Evolutionary conservation across 225 moss, liverwort and hornwort species (phyloP).

Genomic region (Polytrichum formosum): DNA sequence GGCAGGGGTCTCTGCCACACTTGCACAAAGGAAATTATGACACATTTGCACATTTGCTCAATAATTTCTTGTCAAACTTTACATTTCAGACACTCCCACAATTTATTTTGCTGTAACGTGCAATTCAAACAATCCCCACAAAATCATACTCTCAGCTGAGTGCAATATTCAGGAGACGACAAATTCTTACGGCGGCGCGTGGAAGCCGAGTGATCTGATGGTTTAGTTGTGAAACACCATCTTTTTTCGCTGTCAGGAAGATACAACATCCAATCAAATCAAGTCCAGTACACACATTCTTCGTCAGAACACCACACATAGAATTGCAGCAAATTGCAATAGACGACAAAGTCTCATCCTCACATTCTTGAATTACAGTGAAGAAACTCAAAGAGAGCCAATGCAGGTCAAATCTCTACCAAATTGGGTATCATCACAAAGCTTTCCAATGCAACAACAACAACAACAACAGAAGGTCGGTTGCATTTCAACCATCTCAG

Average conservation of each 20-base stretch:
- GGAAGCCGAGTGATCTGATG: constrained; percentile 30
- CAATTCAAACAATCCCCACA: background rate
- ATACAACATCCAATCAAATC: too few species aligned
- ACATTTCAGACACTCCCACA: too few species aligned
- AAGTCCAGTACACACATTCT: background rate
- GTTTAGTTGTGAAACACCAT: constrained; percentile 18
- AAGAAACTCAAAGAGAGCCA: background rate
- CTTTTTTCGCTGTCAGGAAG: constrained; percentile 26
- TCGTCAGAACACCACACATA: constrained; percentile 1
- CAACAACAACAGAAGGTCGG: too few species aligned
- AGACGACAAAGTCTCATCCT: too few species aligned
- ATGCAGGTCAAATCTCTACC: too few species aligned
- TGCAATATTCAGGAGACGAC: constrained; percentile 1
- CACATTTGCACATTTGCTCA: too few species aligned
- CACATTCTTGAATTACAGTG: too few species aligned
- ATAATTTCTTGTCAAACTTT: too few species aligned
- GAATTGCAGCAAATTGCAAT: background rate
- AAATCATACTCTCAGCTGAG: background rate
- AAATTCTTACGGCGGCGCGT: constrained; percentile 38
- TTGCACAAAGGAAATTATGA: too few species aligned
- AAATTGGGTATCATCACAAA: too few species aligned
- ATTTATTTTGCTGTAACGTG: background rate
- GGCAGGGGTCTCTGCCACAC: constrained; percentile 65
- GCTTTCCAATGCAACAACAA: too few species aligned
- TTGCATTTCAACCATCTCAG: too few species aligned